These are phyloP conservation scores for Penicillium digitatum DNA, from an alignment of 2,329 filamentous ascomycete genomes.

Conservation along the genomic window DNA sequence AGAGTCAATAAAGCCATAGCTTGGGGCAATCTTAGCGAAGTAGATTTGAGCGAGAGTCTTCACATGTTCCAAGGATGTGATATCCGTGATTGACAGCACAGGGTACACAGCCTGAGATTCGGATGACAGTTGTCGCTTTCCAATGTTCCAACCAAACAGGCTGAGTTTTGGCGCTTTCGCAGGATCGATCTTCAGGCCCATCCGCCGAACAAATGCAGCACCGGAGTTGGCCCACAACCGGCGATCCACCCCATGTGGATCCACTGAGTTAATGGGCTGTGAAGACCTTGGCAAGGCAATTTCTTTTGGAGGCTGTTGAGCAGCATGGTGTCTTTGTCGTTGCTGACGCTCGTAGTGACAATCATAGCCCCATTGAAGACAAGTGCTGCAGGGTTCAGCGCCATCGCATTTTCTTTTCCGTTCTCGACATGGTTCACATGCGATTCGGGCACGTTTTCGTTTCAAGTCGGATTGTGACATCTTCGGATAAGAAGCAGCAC, in stretches of 20 bases:
- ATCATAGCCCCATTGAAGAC: constrained; percentile 28
- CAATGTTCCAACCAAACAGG: constrained; percentile 54
- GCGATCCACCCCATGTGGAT: constrained; percentile 25
- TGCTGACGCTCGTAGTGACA: constrained; percentile 24
- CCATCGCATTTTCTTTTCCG: constrained; percentile 33
- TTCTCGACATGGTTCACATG: constrained; percentile 29
- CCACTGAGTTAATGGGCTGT: not conserved
- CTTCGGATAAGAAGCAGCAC: not conserved
- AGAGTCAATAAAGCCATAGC: constrained; percentile 50
- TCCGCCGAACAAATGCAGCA: constrained; percentile 51
- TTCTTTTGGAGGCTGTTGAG: constrained; percentile 1
- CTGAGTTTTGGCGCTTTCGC: constrained; percentile 50
- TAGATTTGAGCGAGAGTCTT: constrained; percentile 45
- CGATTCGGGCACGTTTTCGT: constrained; percentile 23
- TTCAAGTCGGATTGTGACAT: constrained; percentile 12
- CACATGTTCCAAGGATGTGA: constrained; percentile 48
- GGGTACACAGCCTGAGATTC: not conserved
- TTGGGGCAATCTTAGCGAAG: constrained; percentile 50
- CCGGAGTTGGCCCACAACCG: constrained; percentile 53
- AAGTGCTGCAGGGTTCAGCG: constrained; percentile 25
- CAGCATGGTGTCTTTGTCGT: constrained; percentile 5
- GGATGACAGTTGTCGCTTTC: constrained; percentile 24
- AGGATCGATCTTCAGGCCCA: constrained; percentile 52
- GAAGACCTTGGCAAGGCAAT: not conserved
- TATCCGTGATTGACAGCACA: constrained; percentile 40